These are phyloP conservation scores for Polyporus tsugae DNA, from an alignment of 1,284 basidiomycete species.

Conservation along the genomic window DNA sequence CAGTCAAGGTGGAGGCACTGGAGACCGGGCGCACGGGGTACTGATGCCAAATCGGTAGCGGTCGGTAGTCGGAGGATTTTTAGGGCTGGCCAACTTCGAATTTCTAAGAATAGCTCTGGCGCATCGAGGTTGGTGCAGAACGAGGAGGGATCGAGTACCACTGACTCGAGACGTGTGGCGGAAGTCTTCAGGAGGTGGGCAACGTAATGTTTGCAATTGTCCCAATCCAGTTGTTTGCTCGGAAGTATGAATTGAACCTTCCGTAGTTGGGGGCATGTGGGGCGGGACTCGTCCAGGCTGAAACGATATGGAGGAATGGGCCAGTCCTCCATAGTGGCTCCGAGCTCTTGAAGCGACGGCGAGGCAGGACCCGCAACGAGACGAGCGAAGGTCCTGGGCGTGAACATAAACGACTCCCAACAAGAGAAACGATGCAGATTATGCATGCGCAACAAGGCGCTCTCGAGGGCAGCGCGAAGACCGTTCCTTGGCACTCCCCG, in stretches of 20 bases:
- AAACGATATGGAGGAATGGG: neutral
- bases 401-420: conserved; percentile 6
- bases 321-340: conserved; percentile 3
- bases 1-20: neutral
- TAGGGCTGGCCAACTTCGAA: neutral
- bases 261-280: neutral
- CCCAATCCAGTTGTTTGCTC: neutral
- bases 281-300: neutral
- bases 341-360: neutral
- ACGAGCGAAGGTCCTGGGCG: neutral
- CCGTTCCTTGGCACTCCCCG: neutral
- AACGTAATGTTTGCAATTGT: neutral
- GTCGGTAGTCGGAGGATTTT: neutral
- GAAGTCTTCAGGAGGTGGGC: neutral
- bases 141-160: neutral
- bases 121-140: neutral
- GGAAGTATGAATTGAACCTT: conserved; percentile 3
- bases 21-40: neutral
- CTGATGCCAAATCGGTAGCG: neutral
- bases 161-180: neutral
- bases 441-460: neutral
- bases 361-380: neutral
- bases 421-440: neutral
- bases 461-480: neutral
- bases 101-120: neutral